Evolutionary conservation across 768 basidiomycete species (phyloP), one percentile per base, ranked within the genome.

Genomic region (Astraeus odoratus): DNA sequence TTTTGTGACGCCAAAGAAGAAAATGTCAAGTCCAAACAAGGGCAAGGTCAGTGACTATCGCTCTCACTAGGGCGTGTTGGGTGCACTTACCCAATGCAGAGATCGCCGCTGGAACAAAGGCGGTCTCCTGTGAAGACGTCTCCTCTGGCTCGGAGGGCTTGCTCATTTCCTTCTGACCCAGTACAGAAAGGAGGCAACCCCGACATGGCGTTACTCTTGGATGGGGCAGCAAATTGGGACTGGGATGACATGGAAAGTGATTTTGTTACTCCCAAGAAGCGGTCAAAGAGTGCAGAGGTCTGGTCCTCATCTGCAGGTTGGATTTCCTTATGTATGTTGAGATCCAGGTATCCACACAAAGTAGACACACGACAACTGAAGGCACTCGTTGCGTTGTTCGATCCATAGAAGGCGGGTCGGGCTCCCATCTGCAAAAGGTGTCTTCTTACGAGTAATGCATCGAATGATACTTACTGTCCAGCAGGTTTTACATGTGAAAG

Each of bases 221-320:
- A 81, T 10, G 84, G 82, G 0, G 78, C 77, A 1, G 84, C 82
- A 54, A 69, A 75, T 26, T 85, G 83, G 80, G 80, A 87, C 48
- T 79, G 81, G 75, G 70, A 74, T 26, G 76, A 79, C 43, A 74
- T 75, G 69, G 67, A 70, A 42, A 56, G 60, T 2, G 75, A 78
- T 44, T 70, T 72, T 29, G 53, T 75, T 23, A 71, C 73, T 0
- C 79, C 80, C 1, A 67, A 66, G 48, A 78, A 75, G 15, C 54
- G 51, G 29, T 46, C 27, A 8, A 34, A 51, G 3, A 51, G 42
- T 29, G 22, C 25, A 29, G 51, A 59, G 64, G 64, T 64, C 20
- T n/a, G 40, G 34, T 19, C 7, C 12, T 9, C 15, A 22, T 1
- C 13, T 41, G n/a, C 25, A 19, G 2, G 6, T 18, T 9, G 25